A percentile compares a stretch with the other conserved stretches of the same genome.
Conservation (phyloP, 2,329 filamentous ascomycete genomes). For the Stagonosporopsis rhizophila region DNA sequence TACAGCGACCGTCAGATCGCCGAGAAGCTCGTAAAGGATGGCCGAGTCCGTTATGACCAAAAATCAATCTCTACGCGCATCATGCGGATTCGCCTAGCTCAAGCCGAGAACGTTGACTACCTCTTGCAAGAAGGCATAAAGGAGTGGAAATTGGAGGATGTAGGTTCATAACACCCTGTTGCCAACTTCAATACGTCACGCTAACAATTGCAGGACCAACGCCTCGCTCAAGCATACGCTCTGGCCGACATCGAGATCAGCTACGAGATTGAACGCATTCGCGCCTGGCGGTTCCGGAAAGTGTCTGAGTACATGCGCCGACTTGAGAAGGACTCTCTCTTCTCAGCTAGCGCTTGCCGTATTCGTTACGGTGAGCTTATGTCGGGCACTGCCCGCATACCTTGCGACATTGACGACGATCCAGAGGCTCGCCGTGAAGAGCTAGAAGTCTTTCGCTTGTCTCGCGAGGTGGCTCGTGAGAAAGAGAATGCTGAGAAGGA, state of each 20-base stretch:
- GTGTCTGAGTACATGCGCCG: conserved; percentile 54
- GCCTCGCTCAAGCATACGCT: conserved; percentile 51
- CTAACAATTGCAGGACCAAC: conserved; percentile 49
- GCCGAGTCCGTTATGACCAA: conserved; percentile 52
- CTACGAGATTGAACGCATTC: conserved; percentile 50
- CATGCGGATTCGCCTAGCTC: conserved; percentile 53
- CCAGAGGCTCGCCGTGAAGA: conserved; percentile 48
- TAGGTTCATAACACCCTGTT: conserved; percentile 32
- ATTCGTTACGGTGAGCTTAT: conserved; percentile 52
- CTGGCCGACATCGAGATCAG: conserved; percentile 54
- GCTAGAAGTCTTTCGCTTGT: conserved; percentile 27
- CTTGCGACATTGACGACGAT: conserved; percentile 53
- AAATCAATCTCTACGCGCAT: conserved; percentile 60
- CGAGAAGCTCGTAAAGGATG: conserved; percentile 51
- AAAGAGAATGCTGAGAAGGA: conserved; percentile 30
- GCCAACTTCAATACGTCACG: not conserved
- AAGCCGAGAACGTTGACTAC: conserved; percentile 54
- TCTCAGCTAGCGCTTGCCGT: conserved; percentile 56
- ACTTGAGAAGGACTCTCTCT: conserved; percentile 49
- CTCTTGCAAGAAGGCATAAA: conserved; percentile 55
- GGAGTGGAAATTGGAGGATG: conserved; percentile 60
- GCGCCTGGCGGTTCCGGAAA: conserved; percentile 55
- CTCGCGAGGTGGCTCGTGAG: conserved; percentile 29
- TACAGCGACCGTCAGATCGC: conserved; percentile 56
- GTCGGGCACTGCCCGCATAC: conserved; percentile 54